Evolutionary conservation across 345 rosid genomes (phyloP).

Genomic region (Carallia pectinifolia): DNA sequence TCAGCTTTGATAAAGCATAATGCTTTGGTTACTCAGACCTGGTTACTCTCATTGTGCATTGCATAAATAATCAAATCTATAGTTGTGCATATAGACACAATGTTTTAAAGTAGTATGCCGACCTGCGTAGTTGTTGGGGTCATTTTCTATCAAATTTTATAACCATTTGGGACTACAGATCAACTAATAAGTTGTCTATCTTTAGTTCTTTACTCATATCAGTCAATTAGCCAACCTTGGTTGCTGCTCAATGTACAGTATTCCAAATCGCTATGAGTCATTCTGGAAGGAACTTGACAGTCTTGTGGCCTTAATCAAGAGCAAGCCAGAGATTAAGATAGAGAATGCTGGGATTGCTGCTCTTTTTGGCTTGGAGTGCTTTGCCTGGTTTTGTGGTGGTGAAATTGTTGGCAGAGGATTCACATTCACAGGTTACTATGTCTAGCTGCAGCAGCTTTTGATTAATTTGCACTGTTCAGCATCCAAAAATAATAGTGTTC

Average conservation of each 20-base stretch:
- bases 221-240: neutral
- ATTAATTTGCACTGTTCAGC: neutral
- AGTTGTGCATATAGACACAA: too few species aligned
- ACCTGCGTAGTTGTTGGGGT: too few species aligned
- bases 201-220: neutral
- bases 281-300: slow-evolving; percentile 9
- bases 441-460: neutral
- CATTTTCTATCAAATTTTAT: too few species aligned
- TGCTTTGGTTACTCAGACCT: too few species aligned
- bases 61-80: too few species aligned
- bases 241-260: slow-evolving; percentile 2
- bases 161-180: too few species aligned
- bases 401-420: slow-evolving; percentile 20
- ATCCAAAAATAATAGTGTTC: too few species aligned
- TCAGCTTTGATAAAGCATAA: too few species aligned
- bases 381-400: slow-evolving; percentile 22
- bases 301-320: neutral
- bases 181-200: too few species aligned
- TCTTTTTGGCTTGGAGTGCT: slow-evolving; percentile 20
- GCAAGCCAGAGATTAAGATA: neutral
- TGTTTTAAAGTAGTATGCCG: too few species aligned
- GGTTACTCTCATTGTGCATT: too few species aligned
- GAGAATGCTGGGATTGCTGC: slow-evolving; percentile 16
- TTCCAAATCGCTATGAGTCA: slow-evolving; percentile 15
- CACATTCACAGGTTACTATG: slow-evolving; percentile 10